These are phyloP conservation scores for Vanderwaltozyma yarrowii DNA, from an alignment of 805 yeast genomes.

Conservation along the genomic window DNA sequence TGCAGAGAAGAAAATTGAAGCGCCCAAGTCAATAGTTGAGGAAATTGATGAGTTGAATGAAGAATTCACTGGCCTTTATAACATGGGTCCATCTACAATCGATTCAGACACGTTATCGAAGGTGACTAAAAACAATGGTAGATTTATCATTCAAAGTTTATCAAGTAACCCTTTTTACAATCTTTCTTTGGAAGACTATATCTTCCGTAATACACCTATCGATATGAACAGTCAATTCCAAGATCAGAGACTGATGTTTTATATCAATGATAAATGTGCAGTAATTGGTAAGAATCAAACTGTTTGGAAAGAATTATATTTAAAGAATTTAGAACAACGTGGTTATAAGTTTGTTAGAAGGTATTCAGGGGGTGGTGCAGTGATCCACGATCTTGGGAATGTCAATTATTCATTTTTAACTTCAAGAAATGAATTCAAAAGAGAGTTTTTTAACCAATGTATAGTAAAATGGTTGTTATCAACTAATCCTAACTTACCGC, in stretches of 20 bases:
- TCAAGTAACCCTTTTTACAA: slow-evolving; percentile 61
- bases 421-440: slow-evolving; percentile 51
- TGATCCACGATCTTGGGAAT: slow-evolving; percentile 87
- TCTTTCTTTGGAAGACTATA: slow-evolving; percentile 70
- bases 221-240: slow-evolving; percentile 18
- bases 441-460: slow-evolving; percentile 43
- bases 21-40: not conserved
- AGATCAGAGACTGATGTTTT: slow-evolving; percentile 54
- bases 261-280: slow-evolving; percentile 74
- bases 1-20: too few species aligned
- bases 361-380: slow-evolving; percentile 92
- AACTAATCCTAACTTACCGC: slow-evolving; percentile 8
- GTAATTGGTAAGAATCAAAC: slow-evolving; percentile 95
- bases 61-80: slow-evolving; percentile 26
- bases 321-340: slow-evolving; percentile 40
- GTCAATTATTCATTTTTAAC: slow-evolving; percentile 77
- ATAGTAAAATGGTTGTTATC: slow-evolving; percentile 31
- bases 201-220: slow-evolving; percentile 55
- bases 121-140: slow-evolving; percentile 34
- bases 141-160: slow-evolving; percentile 42
- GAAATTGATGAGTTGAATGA: slow-evolving; percentile 29
- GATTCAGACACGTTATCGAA: slow-evolving; percentile 12
- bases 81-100: slow-evolving; percentile 7
- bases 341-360: slow-evolving; percentile 66
- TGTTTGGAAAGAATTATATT: slow-evolving; percentile 78